A percentile compares a stretch with the other conserved stretches of the same genome.
Conservation (phyloP, 352 stramenopile species). For the Phytophthora agathidicida region DNA sequence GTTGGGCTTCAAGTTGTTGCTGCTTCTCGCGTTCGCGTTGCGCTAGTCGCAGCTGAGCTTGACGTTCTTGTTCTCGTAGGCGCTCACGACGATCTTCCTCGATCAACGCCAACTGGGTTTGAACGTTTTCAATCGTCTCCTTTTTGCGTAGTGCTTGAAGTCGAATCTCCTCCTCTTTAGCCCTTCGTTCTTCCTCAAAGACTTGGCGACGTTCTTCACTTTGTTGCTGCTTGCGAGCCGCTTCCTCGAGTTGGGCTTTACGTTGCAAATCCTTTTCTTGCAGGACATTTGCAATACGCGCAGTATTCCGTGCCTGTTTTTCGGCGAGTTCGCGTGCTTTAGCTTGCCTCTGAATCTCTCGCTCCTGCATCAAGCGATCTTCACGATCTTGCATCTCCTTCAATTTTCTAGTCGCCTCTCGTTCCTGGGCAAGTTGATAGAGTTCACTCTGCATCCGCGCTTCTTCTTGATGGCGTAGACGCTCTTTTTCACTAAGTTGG, state of each 20-base stretch:
- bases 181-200: constrained; percentile 51
- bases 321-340: constrained; percentile 54
- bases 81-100: constrained; percentile 59
- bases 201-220: constrained; percentile 58
- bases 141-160: constrained; percentile 57
- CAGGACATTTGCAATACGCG: constrained; percentile 65
- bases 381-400: constrained; percentile 60
- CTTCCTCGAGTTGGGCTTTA: constrained; percentile 50
- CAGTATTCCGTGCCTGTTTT: constrained; percentile 74
- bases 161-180: constrained; percentile 57
- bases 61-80: constrained; percentile 54
- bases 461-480: constrained; percentile 61
- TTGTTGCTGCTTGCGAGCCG: constrained; percentile 64
- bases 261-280: constrained; percentile 64
- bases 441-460: constrained; percentile 54
- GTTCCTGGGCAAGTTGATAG: constrained; percentile 48
- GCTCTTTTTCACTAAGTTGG: constrained; percentile 60
- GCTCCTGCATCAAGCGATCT: constrained; percentile 44
- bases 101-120: constrained; percentile 58
- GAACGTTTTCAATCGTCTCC: constrained; percentile 64
- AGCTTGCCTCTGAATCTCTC: constrained; percentile 47
- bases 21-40: constrained; percentile 59
- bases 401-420: constrained; percentile 46
- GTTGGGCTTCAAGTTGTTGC: constrained; percentile 50
- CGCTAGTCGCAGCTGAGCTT: constrained; percentile 47